A percentile compares a stretch with the other conserved stretches of the same genome.
phyloP scores from a whole-genome alignment of 2,329 filamentous ascomycete genomes.

The Aspergillus udagawae region DNA sequence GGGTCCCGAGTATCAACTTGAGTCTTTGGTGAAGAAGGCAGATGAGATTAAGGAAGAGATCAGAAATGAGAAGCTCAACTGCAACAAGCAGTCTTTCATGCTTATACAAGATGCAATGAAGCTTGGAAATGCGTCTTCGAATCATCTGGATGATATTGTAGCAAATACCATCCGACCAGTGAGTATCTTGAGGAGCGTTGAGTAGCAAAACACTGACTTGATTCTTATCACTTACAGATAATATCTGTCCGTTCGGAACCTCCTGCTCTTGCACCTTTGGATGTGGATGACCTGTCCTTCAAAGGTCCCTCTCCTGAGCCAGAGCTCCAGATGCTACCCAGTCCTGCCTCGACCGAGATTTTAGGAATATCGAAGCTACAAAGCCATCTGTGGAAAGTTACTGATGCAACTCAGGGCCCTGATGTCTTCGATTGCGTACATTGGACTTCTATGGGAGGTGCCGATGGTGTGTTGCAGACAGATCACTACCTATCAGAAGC shows the following conservation, averaged over 20 bases:
- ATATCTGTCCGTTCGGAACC: neutral
- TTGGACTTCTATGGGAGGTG: neutral
- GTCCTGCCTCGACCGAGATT: constrained; percentile 3
- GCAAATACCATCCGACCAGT: constrained; percentile 14
- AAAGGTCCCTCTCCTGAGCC: constrained; percentile 1
- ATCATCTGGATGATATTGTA: constrained; percentile 21
- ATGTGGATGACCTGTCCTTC: neutral
- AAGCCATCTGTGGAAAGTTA: neutral
- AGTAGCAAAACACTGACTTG: neutral
- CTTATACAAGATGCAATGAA: constrained; percentile 29
- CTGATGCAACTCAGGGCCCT: neutral
- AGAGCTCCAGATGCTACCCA: constrained; percentile 10
- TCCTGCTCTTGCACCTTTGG: constrained; percentile 3
- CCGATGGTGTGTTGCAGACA: neutral
- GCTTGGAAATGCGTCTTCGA: constrained; percentile 14
- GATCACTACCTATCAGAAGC: neutral
- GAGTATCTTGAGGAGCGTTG: constrained; percentile 15
- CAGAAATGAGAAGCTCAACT: constrained; percentile 23
- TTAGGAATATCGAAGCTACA: neutral
- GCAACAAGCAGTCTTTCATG: constrained; percentile 16
- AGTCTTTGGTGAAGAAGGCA: neutral
- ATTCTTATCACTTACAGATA: neutral
- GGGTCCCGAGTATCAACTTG: neutral
- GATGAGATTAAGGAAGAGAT: constrained; percentile 3
- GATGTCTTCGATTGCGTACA: neutral